Evolutionary conservation across 257 asterid genomes (phyloP), one percentile per base, ranked within the genome.

Genomic region (Coffea canephora): DNA sequence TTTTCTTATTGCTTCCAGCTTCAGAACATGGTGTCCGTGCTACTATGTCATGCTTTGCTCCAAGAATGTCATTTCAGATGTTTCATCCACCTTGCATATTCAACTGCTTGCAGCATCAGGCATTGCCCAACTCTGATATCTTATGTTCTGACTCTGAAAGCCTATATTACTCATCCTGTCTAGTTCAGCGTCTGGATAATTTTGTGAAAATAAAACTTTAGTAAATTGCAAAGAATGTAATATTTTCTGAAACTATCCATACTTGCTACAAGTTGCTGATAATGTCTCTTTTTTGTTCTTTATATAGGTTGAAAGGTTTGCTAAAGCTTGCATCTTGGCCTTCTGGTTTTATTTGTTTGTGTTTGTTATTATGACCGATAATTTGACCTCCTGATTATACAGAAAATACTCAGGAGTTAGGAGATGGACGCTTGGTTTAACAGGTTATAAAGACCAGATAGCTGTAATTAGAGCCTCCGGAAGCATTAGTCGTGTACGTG

Each of bases 391-490:
- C 76, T 41, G 9, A 50, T 57, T 76, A 27, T 83, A 77, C 86
- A 95, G 98, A 93, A 93, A 89, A 81, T 95, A 95, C 86, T 74
- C 92, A 75, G 86, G 91, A 77, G 93, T 93, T 85, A 90, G 84
- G 88, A 88, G 85, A 85, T 87, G 99, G 98, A 95, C 97, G 80
- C 87, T 93, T 62, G 98, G 97, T 78, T 88, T 93, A 87, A 80
- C 94, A 49, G 97, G 99, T 81, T 83, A 81, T 70, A 82, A 83
- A 84, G 91, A 92, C 81, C 87, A 88, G 85, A 92, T 95, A 85
- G 99, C 98, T 78, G 78, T 95, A 68, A 91, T 95, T 82, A 91
- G 99, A 87, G 97, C 99, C 86, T 95, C 99, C 43, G 99, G 99
- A 80, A 88, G 94, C 89, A 95, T 95, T 85, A 93, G 96, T 83